Conservation (phyloP, 768 basidiomycete genomes). For the Lactarius sanguifluus region DNA sequence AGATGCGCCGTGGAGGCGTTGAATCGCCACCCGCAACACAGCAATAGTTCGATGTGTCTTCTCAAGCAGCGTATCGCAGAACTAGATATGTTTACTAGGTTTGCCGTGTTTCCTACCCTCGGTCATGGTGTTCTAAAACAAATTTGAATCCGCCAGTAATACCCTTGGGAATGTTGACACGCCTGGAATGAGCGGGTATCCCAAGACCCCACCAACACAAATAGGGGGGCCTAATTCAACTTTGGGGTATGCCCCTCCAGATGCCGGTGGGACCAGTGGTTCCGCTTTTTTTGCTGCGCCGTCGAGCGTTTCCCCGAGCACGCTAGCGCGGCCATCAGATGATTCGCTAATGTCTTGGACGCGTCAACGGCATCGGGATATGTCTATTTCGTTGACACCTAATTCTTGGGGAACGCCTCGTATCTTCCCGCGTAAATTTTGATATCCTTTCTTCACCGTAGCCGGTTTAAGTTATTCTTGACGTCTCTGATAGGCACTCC, state of each 20-base stretch:
- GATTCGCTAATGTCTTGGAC: conserved; percentile 67
- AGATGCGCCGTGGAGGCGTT: conserved; percentile 58
- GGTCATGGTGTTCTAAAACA: background rate
- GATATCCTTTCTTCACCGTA: background rate
- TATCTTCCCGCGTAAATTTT: background rate
- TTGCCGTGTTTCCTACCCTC: conserved; percentile 29
- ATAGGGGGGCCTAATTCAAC: background rate
- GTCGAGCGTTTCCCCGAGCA: background rate
- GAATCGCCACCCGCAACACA: conserved; percentile 46
- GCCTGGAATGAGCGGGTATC: conserved; percentile 1
- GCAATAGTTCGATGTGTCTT: conserved; percentile 36
- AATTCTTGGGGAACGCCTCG: conserved; percentile 7
- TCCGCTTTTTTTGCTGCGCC: background rate
- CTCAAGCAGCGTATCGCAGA: conserved; percentile 49
- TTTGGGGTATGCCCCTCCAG: background rate
- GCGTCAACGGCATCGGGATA: conserved; percentile 39
- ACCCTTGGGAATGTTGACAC: conserved; percentile 7
- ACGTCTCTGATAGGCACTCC: background rate
- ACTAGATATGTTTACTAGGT: conserved; percentile 54
- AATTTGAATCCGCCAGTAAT: background rate
- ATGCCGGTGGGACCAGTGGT: background rate
- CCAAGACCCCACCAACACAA: background rate
- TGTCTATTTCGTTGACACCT: background rate
- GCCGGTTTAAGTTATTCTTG: background rate
- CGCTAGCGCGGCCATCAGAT: conserved; percentile 36